Conservation (phyloP, 2,329 filamentous ascomycete species). For the Monosporascus sp. region DNA sequence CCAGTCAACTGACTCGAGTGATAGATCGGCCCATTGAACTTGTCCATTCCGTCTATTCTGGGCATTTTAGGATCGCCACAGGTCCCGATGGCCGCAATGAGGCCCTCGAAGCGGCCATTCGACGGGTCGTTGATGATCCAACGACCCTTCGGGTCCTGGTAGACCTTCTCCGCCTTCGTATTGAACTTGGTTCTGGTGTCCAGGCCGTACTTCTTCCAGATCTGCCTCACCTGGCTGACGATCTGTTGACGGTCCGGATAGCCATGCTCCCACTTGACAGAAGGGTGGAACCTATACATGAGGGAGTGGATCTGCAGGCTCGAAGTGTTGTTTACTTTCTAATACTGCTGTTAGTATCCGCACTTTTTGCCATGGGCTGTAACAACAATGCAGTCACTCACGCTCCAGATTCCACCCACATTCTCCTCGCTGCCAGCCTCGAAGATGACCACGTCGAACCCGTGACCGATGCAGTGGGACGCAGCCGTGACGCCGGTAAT, state of each 20-base stretch:
- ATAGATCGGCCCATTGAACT: conserved; percentile 65
- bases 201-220: conserved; percentile 73
- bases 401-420: conserved; percentile 77
- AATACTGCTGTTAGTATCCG: not conserved
- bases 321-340: conserved; percentile 77
- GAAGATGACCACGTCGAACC: conserved; percentile 76
- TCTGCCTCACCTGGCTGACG: conserved; percentile 60
- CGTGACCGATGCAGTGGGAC: conserved; percentile 78
- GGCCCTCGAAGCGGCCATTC: conserved; percentile 69
- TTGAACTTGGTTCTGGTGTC: conserved; percentile 68
- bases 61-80: conserved; percentile 76
- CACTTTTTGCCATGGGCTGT: not conserved
- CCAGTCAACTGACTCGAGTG: conserved; percentile 72
- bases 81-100: conserved; percentile 73
- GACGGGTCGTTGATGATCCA: conserved; percentile 74
- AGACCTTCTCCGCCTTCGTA: conserved; percentile 62
- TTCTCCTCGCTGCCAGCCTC: conserved; percentile 62
- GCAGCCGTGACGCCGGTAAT: conserved; percentile 74
- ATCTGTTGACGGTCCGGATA: conserved; percentile 76
- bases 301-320: conserved; percentile 77
- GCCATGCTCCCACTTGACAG: conserved; percentile 66
- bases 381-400: conserved; percentile 30
- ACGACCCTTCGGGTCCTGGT: conserved; percentile 59
- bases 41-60: conserved; percentile 61
- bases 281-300: conserved; percentile 86